Percentiles rank a stretch among this genome's conserved stretches.
Evolutionary conservation across 768 basidiomycete species (phyloP).

Genomic region (Termitomyces sp.): DNA sequence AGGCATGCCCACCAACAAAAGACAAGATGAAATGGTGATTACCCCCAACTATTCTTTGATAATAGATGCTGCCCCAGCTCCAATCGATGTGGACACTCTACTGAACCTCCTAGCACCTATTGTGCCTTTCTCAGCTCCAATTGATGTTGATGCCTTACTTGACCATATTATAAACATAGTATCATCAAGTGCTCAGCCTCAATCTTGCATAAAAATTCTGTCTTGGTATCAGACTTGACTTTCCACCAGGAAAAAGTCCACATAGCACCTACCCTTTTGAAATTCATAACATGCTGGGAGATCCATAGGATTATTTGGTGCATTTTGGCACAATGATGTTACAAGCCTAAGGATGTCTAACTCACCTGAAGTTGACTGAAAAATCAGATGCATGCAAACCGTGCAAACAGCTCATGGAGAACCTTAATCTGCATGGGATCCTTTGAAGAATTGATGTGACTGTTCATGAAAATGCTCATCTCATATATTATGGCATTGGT

Average conservation of each 20-base stretch:
- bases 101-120: too few species aligned
- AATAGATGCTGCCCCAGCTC: too few species aligned
- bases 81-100: too few species aligned
- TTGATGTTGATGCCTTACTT: background rate
- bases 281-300: conserved; percentile 15
- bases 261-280: conserved; percentile 20
- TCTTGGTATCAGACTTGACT: conserved; percentile 14
- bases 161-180: background rate
- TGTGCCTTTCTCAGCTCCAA: too few species aligned
- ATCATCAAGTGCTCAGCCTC: too few species aligned
- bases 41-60: too few species aligned
- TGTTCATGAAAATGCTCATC: conserved; percentile 9
- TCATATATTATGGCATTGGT: conserved; percentile 13
- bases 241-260: conserved; percentile 17
- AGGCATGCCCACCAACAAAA: too few species aligned
- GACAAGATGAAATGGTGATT: too few species aligned
- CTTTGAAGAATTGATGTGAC: conserved; percentile 5
- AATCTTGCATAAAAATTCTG: background rate
- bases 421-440: conserved; percentile 10
- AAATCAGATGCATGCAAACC: background rate
- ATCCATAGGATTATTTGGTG: conserved; percentile 19
- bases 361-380: background rate
- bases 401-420: background rate
- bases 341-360: background rate
- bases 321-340: background rate